phyloP scores from a whole-genome alignment of 2,329 filamentous ascomycete genomes.

The Colletotrichum ledebouriae region DNA sequence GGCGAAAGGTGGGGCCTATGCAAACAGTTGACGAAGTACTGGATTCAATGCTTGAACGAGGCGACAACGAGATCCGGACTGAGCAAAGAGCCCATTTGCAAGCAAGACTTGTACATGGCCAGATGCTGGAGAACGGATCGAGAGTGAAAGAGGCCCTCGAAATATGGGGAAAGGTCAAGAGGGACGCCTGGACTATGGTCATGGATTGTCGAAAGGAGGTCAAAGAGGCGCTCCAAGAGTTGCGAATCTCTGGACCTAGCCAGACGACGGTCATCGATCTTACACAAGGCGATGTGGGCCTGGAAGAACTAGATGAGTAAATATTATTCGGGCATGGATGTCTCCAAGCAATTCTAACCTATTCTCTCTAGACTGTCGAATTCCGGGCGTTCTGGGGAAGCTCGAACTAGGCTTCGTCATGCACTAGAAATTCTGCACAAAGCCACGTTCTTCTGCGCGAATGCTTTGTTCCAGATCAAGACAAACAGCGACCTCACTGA shows the following conservation, averaged over 20 bases:
- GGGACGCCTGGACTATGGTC: conserved; percentile 67
- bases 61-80: conserved; percentile 73
- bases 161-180: conserved; percentile 74
- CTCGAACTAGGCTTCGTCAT: conserved; percentile 75
- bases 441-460: conserved; percentile 87
- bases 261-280: background rate
- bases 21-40: conserved; percentile 89
- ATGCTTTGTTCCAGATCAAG: conserved; percentile 87
- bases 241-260: background rate
- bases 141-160: conserved; percentile 75
- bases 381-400: conserved; percentile 64
- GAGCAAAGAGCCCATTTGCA: conserved; percentile 78
- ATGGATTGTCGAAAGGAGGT: conserved; percentile 75
- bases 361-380: conserved; percentile 61
- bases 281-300: conserved; percentile 49
- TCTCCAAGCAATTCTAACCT: conserved; percentile 64
- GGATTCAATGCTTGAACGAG: conserved; percentile 91
- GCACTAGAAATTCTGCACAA: conserved; percentile 86
- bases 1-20: conserved; percentile 75
- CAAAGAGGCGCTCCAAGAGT: conserved; percentile 58
- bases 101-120: conserved; percentile 76
- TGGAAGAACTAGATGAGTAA: conserved; percentile 54
- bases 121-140: conserved; percentile 82
- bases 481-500: conserved; percentile 73
- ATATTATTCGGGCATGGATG: conserved; percentile 41